phyloP scores from a whole-genome alignment of 2,329 filamentous ascomycete species.

The Penicillium aurantiogriseum region DNA sequence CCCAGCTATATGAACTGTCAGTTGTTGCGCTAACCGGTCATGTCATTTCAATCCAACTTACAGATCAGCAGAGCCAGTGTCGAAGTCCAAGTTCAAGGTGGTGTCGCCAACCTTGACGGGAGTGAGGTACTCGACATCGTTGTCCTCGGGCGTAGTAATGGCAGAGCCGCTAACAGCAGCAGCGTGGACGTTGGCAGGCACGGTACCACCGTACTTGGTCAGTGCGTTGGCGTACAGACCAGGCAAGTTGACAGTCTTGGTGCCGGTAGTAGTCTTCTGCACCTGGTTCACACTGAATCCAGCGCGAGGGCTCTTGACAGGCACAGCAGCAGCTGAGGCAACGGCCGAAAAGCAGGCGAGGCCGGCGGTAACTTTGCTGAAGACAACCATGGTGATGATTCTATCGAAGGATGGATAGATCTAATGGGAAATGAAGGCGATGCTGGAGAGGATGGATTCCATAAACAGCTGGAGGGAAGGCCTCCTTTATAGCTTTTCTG shows the following conservation, averaged over 20 bases:
- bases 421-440: slow-evolving; percentile 6
- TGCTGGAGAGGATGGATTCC: slow-evolving; percentile 17
- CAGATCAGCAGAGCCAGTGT: slow-evolving; percentile 69
- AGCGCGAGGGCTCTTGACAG: slow-evolving; percentile 25
- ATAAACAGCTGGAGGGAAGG: slow-evolving; percentile 7
- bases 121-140: slow-evolving; percentile 59
- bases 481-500: slow-evolving; percentile 27
- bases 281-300: slow-evolving; percentile 36
- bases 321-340: slow-evolving; percentile 32
- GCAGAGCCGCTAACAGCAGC: slow-evolving; percentile 35
- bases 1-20: slow-evolving; percentile 53
- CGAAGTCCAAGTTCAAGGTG: slow-evolving; percentile 65
- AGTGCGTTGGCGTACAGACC: slow-evolving; percentile 30
- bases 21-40: neutral
- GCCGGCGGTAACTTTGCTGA: slow-evolving; percentile 31
- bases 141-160: slow-evolving; percentile 47
- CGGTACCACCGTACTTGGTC: slow-evolving; percentile 31
- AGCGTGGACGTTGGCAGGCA: slow-evolving; percentile 31
- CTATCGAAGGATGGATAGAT: slow-evolving; percentile 14
- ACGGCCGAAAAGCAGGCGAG: slow-evolving; percentile 29
- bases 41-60: slow-evolving; percentile 38
- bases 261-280: slow-evolving; percentile 16
- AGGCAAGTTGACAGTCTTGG: slow-evolving; percentile 30
- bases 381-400: slow-evolving; percentile 34
- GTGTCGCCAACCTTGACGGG: slow-evolving; percentile 65